Percentiles rank a stretch among this genome's conserved stretches.
phyloP scores from a whole-genome alignment of 495 filamentous ascomycete genomes.

The Annulohypoxylon bovei region DNA sequence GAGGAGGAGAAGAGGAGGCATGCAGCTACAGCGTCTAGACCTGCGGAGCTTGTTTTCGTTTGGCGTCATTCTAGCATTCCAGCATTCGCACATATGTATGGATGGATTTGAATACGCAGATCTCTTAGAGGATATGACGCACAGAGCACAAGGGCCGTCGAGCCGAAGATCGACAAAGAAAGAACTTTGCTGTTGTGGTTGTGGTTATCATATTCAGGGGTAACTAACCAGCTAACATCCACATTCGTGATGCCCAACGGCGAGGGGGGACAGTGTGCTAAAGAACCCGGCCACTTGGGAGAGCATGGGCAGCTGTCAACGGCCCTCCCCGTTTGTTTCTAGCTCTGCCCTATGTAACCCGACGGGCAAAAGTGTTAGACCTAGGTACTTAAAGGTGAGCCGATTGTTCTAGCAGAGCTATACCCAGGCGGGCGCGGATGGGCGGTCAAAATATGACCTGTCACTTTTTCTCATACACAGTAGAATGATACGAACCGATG shows the following conservation, averaged over 20 bases:
- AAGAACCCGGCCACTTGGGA: conserved; percentile 19
- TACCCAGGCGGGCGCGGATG: conserved; percentile 40
- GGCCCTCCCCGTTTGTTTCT: conserved; percentile 5
- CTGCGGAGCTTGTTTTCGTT: conserved; percentile 20
- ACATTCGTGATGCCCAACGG: conserved; percentile 26
- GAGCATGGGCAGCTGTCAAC: conserved; percentile 22
- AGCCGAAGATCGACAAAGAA: conserved; percentile 37
- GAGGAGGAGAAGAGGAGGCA: conserved; percentile 3
- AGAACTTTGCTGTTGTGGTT: background rate
- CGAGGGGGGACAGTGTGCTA: conserved; percentile 5
- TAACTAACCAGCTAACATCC: conserved; percentile 6
- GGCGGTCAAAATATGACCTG: conserved; percentile 43
- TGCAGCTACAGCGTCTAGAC: conserved; percentile 29
- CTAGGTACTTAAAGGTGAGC: conserved; percentile 26
- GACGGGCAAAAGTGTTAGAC: conserved; percentile 10
- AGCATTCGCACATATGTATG: conserved; percentile 16
- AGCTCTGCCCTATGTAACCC: conserved; percentile 28
- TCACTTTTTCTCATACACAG: conserved; percentile 36
- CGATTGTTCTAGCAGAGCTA: conserved; percentile 22
- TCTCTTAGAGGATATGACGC: conserved; percentile 21
- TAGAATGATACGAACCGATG: conserved; percentile 28
- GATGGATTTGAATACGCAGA: too few relatives aligned
- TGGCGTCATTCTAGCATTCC: conserved; percentile 18
- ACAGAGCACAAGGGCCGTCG: conserved; percentile 35
- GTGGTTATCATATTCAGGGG: conserved; percentile 24